Conservation (phyloP, 371 early-diverging fungal genomes). For the Zychaea mexicana region DNA sequence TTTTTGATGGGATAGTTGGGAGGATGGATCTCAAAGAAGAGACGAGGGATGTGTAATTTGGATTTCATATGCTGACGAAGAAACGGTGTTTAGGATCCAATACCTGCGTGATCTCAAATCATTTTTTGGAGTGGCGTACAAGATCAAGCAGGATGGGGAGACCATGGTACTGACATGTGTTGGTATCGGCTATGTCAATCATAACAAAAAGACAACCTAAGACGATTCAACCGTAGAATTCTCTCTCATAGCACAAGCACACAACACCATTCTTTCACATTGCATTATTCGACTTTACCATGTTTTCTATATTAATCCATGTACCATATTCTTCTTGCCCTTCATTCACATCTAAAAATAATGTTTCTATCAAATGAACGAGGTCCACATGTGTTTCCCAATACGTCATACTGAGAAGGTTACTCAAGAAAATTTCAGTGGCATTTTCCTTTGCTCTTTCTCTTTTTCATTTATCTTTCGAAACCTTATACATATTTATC, state of each 20-base stretch:
- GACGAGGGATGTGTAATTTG: not conserved
- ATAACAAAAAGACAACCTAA: conserved; percentile 82
- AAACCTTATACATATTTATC: not conserved
- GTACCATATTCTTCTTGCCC: too few species aligned
- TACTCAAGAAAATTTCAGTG: too few species aligned
- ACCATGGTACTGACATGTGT: conserved; percentile 85
- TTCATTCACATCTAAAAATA: not conserved
- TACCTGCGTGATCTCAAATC: conserved; percentile 86
- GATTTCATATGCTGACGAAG: not conserved
- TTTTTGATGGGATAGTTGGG: not conserved
- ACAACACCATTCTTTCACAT: too few species aligned
- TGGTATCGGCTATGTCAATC: conserved; percentile 89
- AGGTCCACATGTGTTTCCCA: not conserved
- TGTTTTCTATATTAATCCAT: too few species aligned
- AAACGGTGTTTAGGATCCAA: conserved; percentile 63
- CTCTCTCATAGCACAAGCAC: not conserved
- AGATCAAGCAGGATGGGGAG: conserved; percentile 79
- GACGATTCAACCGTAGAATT: not conserved
- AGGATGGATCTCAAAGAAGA: not conserved
- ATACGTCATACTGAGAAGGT: not conserved
- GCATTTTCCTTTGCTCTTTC: too few species aligned
- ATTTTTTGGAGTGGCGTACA: conserved; percentile 91
- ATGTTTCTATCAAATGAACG: not conserved
- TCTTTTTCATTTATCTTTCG: not conserved
- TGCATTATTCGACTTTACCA: too few species aligned